Conservation (phyloP, 768 basidiomycete genomes). For the Tephrocybe sp. region DNA sequence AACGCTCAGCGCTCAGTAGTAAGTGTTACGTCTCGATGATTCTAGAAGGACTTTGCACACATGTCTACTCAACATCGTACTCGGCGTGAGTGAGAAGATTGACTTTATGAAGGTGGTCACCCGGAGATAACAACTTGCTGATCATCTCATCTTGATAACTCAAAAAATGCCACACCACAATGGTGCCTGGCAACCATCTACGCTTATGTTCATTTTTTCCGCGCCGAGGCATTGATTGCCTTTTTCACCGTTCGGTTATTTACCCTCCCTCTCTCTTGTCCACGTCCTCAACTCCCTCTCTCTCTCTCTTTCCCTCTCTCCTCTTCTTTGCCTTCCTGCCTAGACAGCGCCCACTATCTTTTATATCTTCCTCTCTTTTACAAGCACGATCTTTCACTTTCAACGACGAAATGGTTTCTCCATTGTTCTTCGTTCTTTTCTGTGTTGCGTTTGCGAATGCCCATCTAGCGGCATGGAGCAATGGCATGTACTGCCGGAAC, state of each 20-base stretch:
- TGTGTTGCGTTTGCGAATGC: slow-evolving; percentile 25
- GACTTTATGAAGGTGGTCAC: too few species aligned
- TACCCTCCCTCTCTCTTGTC: slow-evolving; percentile 5
- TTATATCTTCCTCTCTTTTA: not conserved
- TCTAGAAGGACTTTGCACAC: too few species aligned
- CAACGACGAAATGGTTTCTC: slow-evolving; percentile 9
- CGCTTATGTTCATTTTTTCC: not conserved
- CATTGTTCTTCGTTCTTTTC: slow-evolving; percentile 8
- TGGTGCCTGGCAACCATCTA: slow-evolving; percentile 12
- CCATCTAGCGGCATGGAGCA: slow-evolving; percentile 42
- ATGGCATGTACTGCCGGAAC: slow-evolving; percentile 48
- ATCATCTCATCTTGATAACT: too few species aligned
- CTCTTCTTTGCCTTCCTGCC: not conserved
- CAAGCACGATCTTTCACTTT: too few species aligned
- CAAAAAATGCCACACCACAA: not conserved
- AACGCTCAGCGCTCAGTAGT: too few species aligned
- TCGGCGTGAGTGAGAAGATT: too few species aligned
- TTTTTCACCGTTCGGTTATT: slow-evolving; percentile 11
- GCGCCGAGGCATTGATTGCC: slow-evolving; percentile 5
- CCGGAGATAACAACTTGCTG: too few species aligned
- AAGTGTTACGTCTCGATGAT: too few species aligned
- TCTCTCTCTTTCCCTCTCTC: not conserved
- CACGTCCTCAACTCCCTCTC: slow-evolving; percentile 3
- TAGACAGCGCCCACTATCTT: slow-evolving; percentile 13
- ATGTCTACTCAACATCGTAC: too few species aligned